Percentiles rank a stretch among this genome's conserved stretches.
Evolutionary conservation across 83 land plant species (phyloP).

Genomic region (Picea engelmannii): DNA sequence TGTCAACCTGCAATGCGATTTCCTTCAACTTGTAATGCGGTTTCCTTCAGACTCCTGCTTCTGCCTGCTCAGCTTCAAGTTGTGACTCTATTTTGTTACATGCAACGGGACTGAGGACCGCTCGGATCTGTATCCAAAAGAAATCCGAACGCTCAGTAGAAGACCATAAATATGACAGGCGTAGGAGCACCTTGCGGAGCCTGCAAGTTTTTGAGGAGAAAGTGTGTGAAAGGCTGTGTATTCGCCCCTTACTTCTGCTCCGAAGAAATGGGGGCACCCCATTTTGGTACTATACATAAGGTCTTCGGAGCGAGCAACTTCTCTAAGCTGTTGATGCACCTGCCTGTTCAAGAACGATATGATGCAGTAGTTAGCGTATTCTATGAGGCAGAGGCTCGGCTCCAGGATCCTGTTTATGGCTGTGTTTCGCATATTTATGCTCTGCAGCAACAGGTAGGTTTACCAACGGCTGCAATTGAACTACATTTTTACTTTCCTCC

Average conservation of each 20-base stretch:
- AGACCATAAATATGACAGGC: not conserved
- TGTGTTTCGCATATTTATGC: slow-evolving; percentile 72
- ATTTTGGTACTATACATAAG: slow-evolving; percentile 51
- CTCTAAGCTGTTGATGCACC: slow-evolving; percentile 34
- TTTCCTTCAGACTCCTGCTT: no score
- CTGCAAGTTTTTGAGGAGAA: slow-evolving; percentile 50
- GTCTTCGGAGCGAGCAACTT: slow-evolving; percentile 59
- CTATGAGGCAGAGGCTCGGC: slow-evolving; percentile 57
- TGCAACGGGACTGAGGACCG: no score
- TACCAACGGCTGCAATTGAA: no score
- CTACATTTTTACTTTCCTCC: no score
- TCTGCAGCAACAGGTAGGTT: slow-evolving; percentile 66
- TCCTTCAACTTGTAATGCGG: no score
- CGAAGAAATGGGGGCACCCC: slow-evolving; percentile 35
- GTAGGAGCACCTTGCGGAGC: slow-evolving; percentile 55
- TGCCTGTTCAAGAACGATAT: slow-evolving; percentile 31
- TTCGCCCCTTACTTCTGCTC: slow-evolving; percentile 54
- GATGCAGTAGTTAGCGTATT: slow-evolving; percentile 49
- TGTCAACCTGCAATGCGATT: no score
- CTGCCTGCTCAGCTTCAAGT: no score
- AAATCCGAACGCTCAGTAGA: no score
- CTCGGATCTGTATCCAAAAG: no score
- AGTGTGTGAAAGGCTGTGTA: slow-evolving; percentile 45
- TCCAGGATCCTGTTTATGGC: slow-evolving; percentile 74
- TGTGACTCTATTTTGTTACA: no score